These are phyloP conservation scores for Oryza officinalis DNA, from an alignment of 176 grass and related monocot species.

Conservation along the genomic window DNA sequence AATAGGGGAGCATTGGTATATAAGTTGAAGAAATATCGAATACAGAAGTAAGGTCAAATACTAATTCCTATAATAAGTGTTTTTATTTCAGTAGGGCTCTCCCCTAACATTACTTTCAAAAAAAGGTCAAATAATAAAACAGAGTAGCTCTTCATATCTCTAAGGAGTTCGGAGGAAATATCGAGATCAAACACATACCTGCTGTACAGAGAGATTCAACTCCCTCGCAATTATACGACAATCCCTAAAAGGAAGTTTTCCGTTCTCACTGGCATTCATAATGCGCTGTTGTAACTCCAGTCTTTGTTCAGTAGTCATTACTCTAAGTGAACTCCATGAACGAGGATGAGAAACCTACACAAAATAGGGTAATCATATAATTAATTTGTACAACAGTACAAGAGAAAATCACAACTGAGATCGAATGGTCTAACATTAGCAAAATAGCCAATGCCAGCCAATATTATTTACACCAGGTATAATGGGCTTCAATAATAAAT, in stretches of 20 bases:
- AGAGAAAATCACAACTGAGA: slow-evolving; percentile 3
- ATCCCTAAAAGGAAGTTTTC: slow-evolving; percentile 79
- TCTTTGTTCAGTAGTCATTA: slow-evolving; percentile 88
- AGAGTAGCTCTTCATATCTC: slow-evolving; percentile 1
- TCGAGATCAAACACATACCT: slow-evolving; percentile 45
- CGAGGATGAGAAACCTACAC: slow-evolving; percentile 71
- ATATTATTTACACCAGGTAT: slow-evolving; percentile 1
- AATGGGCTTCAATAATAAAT: background rate
- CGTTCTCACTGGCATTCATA: slow-evolving; percentile 48
- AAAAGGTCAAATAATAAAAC: background rate
- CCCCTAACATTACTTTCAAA: background rate
- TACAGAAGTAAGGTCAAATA: background rate
- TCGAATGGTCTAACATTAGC: background rate
- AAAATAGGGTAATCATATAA: slow-evolving; percentile 22
- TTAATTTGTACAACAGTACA: slow-evolving; percentile 11
- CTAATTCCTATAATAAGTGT: background rate
- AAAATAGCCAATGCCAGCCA: background rate
- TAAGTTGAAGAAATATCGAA: background rate
- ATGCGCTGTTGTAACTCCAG: slow-evolving; percentile 64
- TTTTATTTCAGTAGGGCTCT: background rate
- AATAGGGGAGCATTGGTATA: slow-evolving; percentile 1
- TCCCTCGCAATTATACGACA: slow-evolving; percentile 87
- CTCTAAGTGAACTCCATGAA: slow-evolving; percentile 82
- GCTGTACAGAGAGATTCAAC: slow-evolving; percentile 85
- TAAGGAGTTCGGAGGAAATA: slow-evolving; percentile 20